Percentiles rank a stretch among this genome's conserved stretches.
phyloP scores from a whole-genome alignment of 768 basidiomycete genomes.

The Suillus clintonianus region DNA sequence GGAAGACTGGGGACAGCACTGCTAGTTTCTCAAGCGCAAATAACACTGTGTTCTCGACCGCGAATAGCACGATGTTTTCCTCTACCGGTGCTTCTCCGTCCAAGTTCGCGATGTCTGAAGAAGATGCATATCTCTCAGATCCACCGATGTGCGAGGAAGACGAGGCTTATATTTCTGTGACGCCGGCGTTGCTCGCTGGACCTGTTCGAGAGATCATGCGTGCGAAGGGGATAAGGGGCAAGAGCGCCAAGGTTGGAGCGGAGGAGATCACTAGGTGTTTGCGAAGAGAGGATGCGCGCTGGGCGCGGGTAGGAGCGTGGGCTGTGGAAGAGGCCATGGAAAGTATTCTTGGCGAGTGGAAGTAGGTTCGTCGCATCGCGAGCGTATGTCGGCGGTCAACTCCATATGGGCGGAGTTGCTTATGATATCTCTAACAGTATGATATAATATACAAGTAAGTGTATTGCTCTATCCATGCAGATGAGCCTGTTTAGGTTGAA shows the following conservation, averaged over 20 bases:
- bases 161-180: conserved; percentile 68
- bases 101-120: conserved; percentile 25
- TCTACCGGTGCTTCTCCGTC: conserved; percentile 30
- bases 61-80: conserved; percentile 26
- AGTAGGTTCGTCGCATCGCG: not conserved
- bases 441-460: not conserved
- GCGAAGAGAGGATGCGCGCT: conserved; percentile 56
- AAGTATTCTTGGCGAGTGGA: conserved; percentile 13
- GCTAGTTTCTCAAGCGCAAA: conserved; percentile 28
- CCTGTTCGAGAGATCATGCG: conserved; percentile 49
- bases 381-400: not conserved
- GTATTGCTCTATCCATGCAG: conserved; percentile 11
- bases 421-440: not conserved
- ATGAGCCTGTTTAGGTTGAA: conserved; percentile 86
- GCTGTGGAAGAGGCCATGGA: conserved; percentile 61
- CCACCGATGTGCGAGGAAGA: conserved; percentile 60
- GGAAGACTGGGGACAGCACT: conserved; percentile 43
- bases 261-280: conserved; percentile 49
- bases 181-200: conserved; percentile 48
- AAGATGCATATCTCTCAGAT: conserved; percentile 57
- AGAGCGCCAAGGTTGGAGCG: conserved; percentile 5
- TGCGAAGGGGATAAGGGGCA: conserved; percentile 28
- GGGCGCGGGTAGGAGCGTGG: conserved; percentile 67
- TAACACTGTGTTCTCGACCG: conserved; percentile 16
- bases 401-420: not conserved